phyloP scores from a whole-genome alignment of 371 early-diverging fungal species.

The Mortierella sp. region DNA sequence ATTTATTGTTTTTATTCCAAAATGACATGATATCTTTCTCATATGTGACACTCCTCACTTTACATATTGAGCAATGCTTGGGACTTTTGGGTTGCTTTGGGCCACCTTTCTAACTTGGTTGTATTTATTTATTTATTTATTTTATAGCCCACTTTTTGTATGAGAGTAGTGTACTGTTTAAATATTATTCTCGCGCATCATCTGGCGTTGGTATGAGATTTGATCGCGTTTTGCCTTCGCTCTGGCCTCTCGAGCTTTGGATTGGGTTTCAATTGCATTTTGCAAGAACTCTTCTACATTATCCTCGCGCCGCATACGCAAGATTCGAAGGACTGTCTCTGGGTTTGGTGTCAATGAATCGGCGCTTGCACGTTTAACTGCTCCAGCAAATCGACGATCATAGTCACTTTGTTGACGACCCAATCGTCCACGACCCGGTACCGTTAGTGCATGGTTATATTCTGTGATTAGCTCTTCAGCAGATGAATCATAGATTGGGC shows the following conservation, averaged over 20 bases:
- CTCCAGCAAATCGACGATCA: constrained; percentile 41
- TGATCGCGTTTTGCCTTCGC: constrained; percentile 52
- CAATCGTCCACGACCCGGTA: constrained; percentile 57
- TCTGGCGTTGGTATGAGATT: constrained; percentile 41
- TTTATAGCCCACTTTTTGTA: too few relatives aligned
- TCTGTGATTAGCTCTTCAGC: constrained; percentile 73
- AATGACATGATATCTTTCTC: too few relatives aligned
- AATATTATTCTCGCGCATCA: constrained; percentile 24
- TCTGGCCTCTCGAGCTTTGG: constrained; percentile 42
- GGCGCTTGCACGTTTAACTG: constrained; percentile 34
- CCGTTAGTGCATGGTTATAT: constrained; percentile 64
- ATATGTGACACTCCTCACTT: too few relatives aligned
- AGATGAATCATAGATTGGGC: constrained; percentile 71
- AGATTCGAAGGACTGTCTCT: constrained; percentile 66
- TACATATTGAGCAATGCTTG: too few relatives aligned
- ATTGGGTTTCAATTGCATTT: constrained; percentile 47
- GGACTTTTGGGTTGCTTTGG: too few relatives aligned
- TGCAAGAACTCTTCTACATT: constrained; percentile 63
- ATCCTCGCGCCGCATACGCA: constrained; percentile 65
- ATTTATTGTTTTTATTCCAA: too few relatives aligned
- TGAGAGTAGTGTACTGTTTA: too few relatives aligned
- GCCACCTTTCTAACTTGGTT: too few relatives aligned
- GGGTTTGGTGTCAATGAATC: constrained; percentile 62
- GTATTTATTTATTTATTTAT: too few relatives aligned
- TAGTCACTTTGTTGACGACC: constrained; percentile 55